phyloP scores from a whole-genome alignment of 208 protist genomes.

The Trichomonas vaginalis region DNA sequence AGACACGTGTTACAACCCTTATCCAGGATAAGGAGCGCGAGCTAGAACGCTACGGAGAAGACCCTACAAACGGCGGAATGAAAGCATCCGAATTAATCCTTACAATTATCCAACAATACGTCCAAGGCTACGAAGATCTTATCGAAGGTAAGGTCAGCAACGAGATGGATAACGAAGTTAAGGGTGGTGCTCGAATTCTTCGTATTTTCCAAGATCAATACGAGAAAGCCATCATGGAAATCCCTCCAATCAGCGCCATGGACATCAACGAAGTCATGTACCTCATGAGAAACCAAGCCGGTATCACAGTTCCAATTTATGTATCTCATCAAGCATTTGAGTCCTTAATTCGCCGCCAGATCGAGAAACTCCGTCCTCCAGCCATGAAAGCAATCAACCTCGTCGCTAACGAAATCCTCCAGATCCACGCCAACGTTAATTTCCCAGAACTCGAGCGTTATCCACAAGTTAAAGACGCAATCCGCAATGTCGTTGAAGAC shows the following conservation, averaged over 20 bases:
- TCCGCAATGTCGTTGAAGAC: background rate
- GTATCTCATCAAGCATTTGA: background rate
- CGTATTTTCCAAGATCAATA: background rate
- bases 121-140: background rate
- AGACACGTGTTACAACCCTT: background rate
- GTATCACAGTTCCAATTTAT: background rate
- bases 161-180: background rate
- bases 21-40: background rate
- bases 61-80: background rate
- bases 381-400: background rate
- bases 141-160: background rate
- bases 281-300: background rate
- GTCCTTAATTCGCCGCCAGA: background rate
- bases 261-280: background rate
- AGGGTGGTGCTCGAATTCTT: conserved; percentile 12
- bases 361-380: conserved; percentile 16
- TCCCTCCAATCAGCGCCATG: background rate
- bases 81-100: background rate
- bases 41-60: background rate
- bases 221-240: background rate
- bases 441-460: background rate
- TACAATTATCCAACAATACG: background rate
- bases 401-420: background rate
- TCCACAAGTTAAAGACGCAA: background rate
- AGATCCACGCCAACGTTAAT: background rate